Base-by-base conservation (phyloP, 805 yeast species). In the Sungouiozyma intestinalis region DNA sequence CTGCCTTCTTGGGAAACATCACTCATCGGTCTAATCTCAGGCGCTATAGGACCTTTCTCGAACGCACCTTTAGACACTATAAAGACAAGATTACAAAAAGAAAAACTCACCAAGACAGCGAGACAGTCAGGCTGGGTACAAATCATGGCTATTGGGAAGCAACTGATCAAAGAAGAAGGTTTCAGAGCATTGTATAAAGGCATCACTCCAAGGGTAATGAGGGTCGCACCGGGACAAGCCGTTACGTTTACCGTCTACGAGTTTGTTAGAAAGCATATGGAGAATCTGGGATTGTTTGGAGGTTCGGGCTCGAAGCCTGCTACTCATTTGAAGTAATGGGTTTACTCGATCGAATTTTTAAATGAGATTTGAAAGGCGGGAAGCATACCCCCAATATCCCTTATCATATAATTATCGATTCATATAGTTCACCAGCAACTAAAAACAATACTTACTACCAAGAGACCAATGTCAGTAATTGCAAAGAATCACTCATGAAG, bases 141-240 rank as follows among this genome's bases (percentile, higher is more conserved):
- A 65, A 87, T 90, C 54, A 65, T 73, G 33, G 75, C 88, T 62
- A 90, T 92, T 56, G 85, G 94, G 46, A 68, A 69, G 38, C 88
- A 81, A 57, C 73, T 90, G 64, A 69, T 88, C 51, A 79, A 78
- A 60, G 94, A 86, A 69, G 95, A 87, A 67, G 98, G 98, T 52
- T 68, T 79, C 51, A 72, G 74, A 42, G 94, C 95, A 35, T 74
- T 90, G 62, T 90, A 90, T 72, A 85, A 90, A 62, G 98, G 98
- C 68, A 90, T 90, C 60, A 87, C 97, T 18, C 98, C 98, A 54
- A 81, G 98, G 70, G 90, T 90, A 53, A 88, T 90, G 94, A 82
- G 98, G 69, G 98, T 90, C 40, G 98, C 98, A 11, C 97, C 98
- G 18, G 98, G 98, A 48, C 98, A 90, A 68, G 97, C 97, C 43